Conservation (phyloP, 2,329 filamentous ascomycete species). For the Canariomyces notabilis region DNA sequence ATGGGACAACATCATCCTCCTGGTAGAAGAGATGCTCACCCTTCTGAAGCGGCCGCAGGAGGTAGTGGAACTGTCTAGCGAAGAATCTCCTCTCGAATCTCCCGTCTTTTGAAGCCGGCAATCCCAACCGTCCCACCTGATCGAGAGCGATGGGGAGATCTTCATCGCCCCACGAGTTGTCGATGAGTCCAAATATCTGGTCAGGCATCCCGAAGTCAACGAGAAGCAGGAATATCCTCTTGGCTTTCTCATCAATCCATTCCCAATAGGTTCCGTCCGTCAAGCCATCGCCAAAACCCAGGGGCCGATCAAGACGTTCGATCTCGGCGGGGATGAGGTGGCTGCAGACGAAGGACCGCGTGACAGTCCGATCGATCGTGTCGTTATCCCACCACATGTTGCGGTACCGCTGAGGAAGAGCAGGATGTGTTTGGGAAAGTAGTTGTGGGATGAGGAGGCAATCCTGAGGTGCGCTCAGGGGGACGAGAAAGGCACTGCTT, state of each 20-base stretch:
- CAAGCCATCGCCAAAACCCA: conserved; percentile 62
- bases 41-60: conserved; percentile 58
- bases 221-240: conserved; percentile 65
- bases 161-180: conserved; percentile 71
- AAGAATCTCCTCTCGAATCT: conserved; percentile 65
- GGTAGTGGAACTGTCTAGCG: conserved; percentile 63
- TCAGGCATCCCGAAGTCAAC: conserved; percentile 65
- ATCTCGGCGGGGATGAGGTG: conserved; percentile 60
- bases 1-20: conserved; percentile 62
- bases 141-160: conserved; percentile 66
- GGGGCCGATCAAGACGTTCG: conserved; percentile 54
- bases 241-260: conserved; percentile 67
- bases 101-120: conserved; percentile 56
- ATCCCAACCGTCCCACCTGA: conserved; percentile 57
- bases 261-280: conserved; percentile 74
- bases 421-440: not conserved
- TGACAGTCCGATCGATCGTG: conserved; percentile 65
- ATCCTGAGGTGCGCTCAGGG: not conserved
- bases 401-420: not conserved
- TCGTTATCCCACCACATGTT: conserved; percentile 64
- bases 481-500: too few species aligned
- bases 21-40: conserved; percentile 60
- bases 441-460: not conserved
- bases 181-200: conserved; percentile 69
- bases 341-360: conserved; percentile 59